Base-by-base conservation (phyloP, 257 asterid genomes). In the Jaltomata sinuosa region DNA sequence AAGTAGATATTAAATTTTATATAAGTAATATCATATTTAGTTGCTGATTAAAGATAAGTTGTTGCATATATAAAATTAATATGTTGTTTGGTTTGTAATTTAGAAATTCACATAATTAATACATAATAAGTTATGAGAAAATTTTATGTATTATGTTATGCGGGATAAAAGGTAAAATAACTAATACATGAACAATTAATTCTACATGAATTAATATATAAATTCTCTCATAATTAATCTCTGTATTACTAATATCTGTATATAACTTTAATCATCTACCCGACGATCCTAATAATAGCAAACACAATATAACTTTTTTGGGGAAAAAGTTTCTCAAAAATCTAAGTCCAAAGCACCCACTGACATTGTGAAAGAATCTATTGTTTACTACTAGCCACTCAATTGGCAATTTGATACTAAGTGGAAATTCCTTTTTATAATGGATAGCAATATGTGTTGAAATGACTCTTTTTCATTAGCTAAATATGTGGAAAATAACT, bases 11-110 rank as follows among this genome's bases (percentile, higher is more conserved):
- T 27, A 62, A 11, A 12, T 12, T 62, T 0, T 2, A 2, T 6
- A 62, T 1, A 62, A 62, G 0, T n/a, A 0, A 3, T 55, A n/a
- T 8, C 1, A 55, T 54, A 1, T 8, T n/a, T n/a, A 0, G 0
- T 57, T n/a, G 10, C 4, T n/a, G 5, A 1, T 57, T 57, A 57
- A 0, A 57, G 0, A 22, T 25, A 11, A 4, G 5, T 59, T 59
- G 11, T 59, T 25, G n/a, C 0, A 25, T 25, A 0, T 59, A 11
- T 59, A 0, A 59, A 59, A 22, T 11, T 59, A 22, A 21, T 21
- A 54, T 8, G 5, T 0, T 54, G 5, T 54, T 21, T 21, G 6
- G 8, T 19, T 54, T 54, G 27, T 54, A 54, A 54, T 54, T 54
- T 53, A 19, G 27, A 54, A 54, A 21, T 54, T 19, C 11, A 54